Conservation (phyloP, 2,329 filamentous ascomycete species). For the Trichoderma arundinaceum region DNA sequence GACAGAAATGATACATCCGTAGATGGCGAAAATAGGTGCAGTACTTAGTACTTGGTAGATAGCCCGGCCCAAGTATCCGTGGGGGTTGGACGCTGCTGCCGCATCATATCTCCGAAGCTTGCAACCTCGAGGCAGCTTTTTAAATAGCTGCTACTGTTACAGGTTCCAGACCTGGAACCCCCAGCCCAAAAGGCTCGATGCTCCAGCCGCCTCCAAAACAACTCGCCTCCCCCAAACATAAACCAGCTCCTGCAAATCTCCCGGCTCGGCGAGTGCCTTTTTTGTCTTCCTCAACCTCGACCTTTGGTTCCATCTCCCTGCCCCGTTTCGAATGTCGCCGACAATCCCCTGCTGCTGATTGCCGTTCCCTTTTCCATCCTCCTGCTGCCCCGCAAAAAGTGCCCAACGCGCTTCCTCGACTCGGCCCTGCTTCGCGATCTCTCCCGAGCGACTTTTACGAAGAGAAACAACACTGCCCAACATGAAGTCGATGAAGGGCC, state of each 20-base stretch:
- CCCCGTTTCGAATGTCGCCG: constrained; percentile 3
- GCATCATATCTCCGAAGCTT: too few relatives aligned
- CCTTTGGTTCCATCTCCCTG: not conserved
- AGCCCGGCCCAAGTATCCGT: too few relatives aligned
- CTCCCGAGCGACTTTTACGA: not conserved
- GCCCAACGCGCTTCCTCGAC: constrained; percentile 25
- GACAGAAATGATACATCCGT: too few relatives aligned
- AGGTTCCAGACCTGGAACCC: constrained; percentile 10
- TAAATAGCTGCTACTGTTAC: too few relatives aligned
- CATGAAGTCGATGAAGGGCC: constrained; percentile 57
- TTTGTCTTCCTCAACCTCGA: not conserved
- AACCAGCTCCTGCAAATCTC: not conserved
- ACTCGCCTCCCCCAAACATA: not conserved
- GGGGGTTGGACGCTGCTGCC: too few relatives aligned
- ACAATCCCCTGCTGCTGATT: not conserved
- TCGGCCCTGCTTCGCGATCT: constrained; percentile 8
- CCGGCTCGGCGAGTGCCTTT: not conserved
- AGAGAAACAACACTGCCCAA: constrained; percentile 17
- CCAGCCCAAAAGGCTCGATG: constrained; percentile 1
- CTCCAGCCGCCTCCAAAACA: constrained; percentile 8
- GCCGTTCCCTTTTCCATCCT: not conserved
- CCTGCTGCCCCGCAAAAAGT: constrained; percentile 16
- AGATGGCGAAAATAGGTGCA: too few relatives aligned
- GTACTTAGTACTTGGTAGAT: too few relatives aligned
- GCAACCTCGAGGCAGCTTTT: too few relatives aligned